These are phyloP conservation scores for Achaetomiella virescens DNA, from an alignment of 495 filamentous ascomycete species.

Conservation along the genomic window DNA sequence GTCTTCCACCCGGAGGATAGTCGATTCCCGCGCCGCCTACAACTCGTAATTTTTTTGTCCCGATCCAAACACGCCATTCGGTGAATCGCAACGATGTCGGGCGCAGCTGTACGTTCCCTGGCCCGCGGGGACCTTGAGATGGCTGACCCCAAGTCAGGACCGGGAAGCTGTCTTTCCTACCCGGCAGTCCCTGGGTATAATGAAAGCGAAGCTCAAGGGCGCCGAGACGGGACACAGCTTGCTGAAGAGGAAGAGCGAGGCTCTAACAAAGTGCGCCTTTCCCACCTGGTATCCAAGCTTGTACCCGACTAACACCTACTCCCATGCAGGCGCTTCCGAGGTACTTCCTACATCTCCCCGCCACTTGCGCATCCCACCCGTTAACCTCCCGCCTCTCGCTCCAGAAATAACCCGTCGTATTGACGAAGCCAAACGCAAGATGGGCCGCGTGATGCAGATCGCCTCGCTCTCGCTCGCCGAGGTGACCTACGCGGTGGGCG, in stretches of 20 bases:
- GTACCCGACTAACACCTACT: slow-evolving; percentile 5
- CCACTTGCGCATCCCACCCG: background rate
- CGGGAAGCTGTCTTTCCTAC: slow-evolving; percentile 96
- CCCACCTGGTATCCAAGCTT: background rate
- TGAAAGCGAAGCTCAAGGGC: slow-evolving; percentile 99
- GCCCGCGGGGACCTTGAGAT: background rate
- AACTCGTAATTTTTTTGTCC: background rate
- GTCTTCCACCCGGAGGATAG: background rate
- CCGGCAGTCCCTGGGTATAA: slow-evolving; percentile 88
- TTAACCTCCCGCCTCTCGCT: background rate
- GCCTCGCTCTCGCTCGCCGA: slow-evolving; percentile 96
- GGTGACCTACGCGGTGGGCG: slow-evolving; percentile 94
- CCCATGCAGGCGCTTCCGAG: slow-evolving; percentile 70
- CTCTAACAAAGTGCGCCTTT: slow-evolving; percentile 67
- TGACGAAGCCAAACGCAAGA: slow-evolving; percentile 98
- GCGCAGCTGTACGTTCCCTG: slow-evolving; percentile 44
- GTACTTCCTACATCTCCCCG: slow-evolving; percentile 36
- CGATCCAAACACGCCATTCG: background rate
- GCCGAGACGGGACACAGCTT: slow-evolving; percentile 84
- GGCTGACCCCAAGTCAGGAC: slow-evolving; percentile 47
- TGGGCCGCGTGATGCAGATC: slow-evolving; percentile 99
- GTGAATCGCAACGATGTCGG: slow-evolving; percentile 47
- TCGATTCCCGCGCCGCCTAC: background rate
- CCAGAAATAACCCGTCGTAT: slow-evolving; percentile 92
- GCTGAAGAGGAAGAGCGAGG: slow-evolving; percentile 89